A percentile compares a stretch with the other conserved stretches of the same genome.
Conservation (phyloP, 2,329 filamentous ascomycete genomes). For the Blastomyces percursus region DNA sequence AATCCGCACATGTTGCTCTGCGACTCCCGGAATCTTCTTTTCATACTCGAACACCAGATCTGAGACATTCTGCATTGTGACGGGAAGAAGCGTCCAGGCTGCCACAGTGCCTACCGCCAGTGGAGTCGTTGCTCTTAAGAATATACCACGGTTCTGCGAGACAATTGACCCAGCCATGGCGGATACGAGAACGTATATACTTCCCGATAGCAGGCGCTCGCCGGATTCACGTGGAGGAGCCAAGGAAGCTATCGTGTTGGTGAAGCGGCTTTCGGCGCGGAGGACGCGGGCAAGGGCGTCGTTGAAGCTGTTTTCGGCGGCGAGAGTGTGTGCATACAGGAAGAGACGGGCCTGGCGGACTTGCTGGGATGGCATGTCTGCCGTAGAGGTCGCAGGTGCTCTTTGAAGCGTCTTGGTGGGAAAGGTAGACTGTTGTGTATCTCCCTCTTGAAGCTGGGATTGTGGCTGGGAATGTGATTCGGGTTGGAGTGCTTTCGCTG, state of each 20-base stretch:
- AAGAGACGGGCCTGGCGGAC: constrained; percentile 70
- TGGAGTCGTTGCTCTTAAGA: constrained; percentile 67
- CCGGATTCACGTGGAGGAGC: constrained; percentile 75
- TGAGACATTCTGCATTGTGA: constrained; percentile 81
- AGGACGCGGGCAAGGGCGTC: constrained; percentile 68
- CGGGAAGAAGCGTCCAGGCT: constrained; percentile 72
- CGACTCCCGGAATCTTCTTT: constrained; percentile 71
- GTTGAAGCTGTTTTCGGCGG: constrained; percentile 75
- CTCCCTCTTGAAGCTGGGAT: constrained; percentile 6
- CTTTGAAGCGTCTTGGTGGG: constrained; percentile 10
- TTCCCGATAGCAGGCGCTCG: constrained; percentile 80
- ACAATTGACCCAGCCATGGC: constrained; percentile 93
- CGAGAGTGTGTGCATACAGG: constrained; percentile 62
- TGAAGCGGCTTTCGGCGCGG: constrained; percentile 78
- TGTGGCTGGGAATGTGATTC: constrained; percentile 1
- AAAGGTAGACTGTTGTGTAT: constrained; percentile 1
- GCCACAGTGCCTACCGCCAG: constrained; percentile 70
- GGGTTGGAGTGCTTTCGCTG: not conserved
- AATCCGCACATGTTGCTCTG: constrained; percentile 65
- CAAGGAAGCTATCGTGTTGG: constrained; percentile 74
- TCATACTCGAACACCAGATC: constrained; percentile 88
- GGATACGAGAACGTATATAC: constrained; percentile 84
- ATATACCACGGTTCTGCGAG: constrained; percentile 72
- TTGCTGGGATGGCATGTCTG: constrained; percentile 75
- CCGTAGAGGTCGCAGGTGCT: constrained; percentile 52